Conservation (phyloP, 2,329 filamentous ascomycete genomes). For the Hirsutella rhossiliensis region DNA sequence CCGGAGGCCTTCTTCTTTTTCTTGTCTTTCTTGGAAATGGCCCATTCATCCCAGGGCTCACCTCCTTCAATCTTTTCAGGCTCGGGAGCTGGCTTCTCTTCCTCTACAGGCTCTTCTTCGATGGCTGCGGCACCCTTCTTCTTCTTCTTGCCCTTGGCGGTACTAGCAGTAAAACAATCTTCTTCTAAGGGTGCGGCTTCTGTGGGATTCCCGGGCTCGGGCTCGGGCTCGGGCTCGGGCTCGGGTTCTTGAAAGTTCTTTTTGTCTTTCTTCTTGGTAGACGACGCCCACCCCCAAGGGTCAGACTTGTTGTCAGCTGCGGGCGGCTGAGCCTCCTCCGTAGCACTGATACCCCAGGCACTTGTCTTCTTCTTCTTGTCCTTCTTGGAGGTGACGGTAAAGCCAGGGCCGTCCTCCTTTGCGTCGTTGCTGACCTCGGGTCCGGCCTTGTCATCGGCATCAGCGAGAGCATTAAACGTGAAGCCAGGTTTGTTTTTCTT, state of each 20-base stretch:
- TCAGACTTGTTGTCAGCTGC: constrained; percentile 21
- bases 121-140: constrained; percentile 14
- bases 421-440: constrained; percentile 18
- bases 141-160: constrained; percentile 24
- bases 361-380: constrained; percentile 13
- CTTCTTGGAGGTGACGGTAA: constrained; percentile 24
- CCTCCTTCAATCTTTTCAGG: constrained; percentile 17
- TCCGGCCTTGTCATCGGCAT: constrained; percentile 23
- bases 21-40: constrained; percentile 17
- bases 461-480: constrained; percentile 35
- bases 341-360: neutral
- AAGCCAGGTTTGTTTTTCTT: constrained; percentile 34
- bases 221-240: constrained; percentile 11
- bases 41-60: constrained; percentile 20
- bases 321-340: neutral
- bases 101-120: constrained; percentile 11
- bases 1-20: constrained; percentile 15
- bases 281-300: constrained; percentile 20
- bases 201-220: neutral
- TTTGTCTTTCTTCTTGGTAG: constrained; percentile 30
- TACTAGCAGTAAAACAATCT: constrained; percentile 8
- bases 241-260: constrained; percentile 11
- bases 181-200: constrained; percentile 6
- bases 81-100: constrained; percentile 9
- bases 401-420: constrained; percentile 19